phyloP scores from a whole-genome alignment of 202 grass and related monocot species.

The Tripidium arundinaceum region DNA sequence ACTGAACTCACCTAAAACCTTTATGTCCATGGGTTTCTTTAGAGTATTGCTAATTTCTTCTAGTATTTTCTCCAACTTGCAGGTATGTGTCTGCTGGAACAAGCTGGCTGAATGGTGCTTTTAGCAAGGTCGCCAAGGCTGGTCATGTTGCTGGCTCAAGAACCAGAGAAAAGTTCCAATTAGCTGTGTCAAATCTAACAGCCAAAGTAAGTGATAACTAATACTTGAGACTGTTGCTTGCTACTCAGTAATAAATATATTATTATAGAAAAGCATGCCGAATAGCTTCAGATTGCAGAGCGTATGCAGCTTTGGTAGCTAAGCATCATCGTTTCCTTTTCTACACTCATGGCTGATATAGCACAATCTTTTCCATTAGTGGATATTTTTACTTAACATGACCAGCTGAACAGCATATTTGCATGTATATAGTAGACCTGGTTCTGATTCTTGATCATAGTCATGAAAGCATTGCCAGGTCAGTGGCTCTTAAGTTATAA shows the following conservation, averaged over 20 bases:
- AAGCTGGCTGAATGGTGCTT: conserved; percentile 89
- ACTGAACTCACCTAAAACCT: conserved; percentile 2
- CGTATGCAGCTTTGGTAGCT: not conserved
- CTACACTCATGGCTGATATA: not conserved
- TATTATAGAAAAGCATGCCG: conserved; percentile 1
- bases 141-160: conserved; percentile 74
- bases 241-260: conserved; percentile 5
- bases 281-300: not conserved
- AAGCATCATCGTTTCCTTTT: not conserved
- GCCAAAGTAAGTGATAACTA: conserved; percentile 59
- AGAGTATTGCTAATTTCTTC: too few relatives aligned
- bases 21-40: too few relatives aligned
- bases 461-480: too few relatives aligned
- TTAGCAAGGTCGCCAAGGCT: conserved; percentile 72
- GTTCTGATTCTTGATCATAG: too few relatives aligned
- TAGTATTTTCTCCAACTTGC: too few relatives aligned
- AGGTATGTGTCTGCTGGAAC: conserved; percentile 50
- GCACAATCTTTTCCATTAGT: not conserved
- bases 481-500: too few relatives aligned
- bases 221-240: not conserved
- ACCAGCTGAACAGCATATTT: too few relatives aligned
- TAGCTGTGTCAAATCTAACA: conserved; percentile 83
- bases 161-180: conserved; percentile 96
- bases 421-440: too few relatives aligned
- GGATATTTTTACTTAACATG: too few relatives aligned